A percentile compares a stretch with the other conserved stretches of the same genome.
phyloP scores from a whole-genome alignment of 2,329 filamentous ascomycete genomes.

The Colletotrichum navitas region DNA sequence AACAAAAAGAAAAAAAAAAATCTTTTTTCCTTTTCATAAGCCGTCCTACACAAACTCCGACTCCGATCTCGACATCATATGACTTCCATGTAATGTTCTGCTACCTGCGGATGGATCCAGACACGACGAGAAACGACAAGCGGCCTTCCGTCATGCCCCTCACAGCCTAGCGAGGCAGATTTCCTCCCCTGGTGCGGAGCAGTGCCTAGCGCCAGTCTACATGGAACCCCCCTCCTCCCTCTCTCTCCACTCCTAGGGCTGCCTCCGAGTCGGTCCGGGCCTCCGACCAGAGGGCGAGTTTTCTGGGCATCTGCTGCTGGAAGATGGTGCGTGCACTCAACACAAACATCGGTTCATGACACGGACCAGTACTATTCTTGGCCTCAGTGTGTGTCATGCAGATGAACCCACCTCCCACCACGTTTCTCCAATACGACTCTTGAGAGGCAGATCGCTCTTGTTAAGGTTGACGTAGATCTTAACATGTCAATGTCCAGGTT shows the following conservation, averaged over 20 bases:
- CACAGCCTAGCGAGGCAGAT: slow-evolving; percentile 36
- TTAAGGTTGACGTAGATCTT: too few species aligned
- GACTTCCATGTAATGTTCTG: not conserved
- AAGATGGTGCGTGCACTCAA: not conserved
- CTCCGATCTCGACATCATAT: not conserved
- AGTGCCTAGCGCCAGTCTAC: too few species aligned
- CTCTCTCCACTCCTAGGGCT: slow-evolving; percentile 21
- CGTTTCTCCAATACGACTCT: not conserved
- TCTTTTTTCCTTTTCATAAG: not conserved
- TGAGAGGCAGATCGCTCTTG: not conserved
- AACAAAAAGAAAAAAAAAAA: too few species aligned
- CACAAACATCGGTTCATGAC: not conserved
- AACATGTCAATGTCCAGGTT: not conserved
- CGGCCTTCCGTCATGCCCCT: not conserved
- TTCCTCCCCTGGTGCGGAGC: slow-evolving; percentile 2
- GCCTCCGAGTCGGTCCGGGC: slow-evolving; percentile 13
- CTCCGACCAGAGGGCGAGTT: not conserved
- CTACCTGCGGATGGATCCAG: not conserved
- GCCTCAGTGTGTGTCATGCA: not conserved
- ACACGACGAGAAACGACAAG: not conserved
- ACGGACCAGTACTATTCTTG: not conserved
- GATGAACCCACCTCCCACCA: not conserved
- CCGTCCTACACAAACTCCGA: not conserved
- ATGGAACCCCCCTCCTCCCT: not conserved
- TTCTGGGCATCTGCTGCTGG: not conserved